Evolutionary conservation across 371 early-diverging fungal genomes (phyloP).

Genomic region (Mycotypha africana): DNA sequence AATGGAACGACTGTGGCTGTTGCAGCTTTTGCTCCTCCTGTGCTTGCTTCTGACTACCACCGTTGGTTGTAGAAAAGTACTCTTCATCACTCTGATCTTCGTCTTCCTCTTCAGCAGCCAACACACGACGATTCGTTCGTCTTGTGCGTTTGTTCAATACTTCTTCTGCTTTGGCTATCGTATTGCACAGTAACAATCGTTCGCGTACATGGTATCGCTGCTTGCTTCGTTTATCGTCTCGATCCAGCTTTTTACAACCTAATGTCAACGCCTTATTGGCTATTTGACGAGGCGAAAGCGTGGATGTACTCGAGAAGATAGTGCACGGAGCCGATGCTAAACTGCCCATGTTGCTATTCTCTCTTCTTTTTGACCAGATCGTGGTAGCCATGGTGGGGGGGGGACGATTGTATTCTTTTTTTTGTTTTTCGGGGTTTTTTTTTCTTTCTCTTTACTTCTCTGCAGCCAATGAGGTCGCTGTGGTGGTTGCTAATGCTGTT

Average conservation of each 20-base stretch:
- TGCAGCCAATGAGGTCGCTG: no score
- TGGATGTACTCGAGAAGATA: slow-evolving; percentile 13
- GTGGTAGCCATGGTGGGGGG: no score
- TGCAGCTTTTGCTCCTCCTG: background rate
- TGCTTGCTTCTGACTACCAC: no score
- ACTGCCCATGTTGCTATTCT: slow-evolving; percentile 1
- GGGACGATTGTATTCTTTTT: no score
- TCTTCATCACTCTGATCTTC: slow-evolving; percentile 11
- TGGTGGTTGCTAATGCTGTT: no score
- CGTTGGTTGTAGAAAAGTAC: slow-evolving; percentile 3
- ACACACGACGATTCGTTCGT: slow-evolving; percentile 40
- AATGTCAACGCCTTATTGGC: slow-evolving; percentile 35
- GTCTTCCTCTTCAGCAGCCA: slow-evolving; percentile 42
- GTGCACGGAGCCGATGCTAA: slow-evolving; percentile 15
- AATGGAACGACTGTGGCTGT: slow-evolving; percentile 12
- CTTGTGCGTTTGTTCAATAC: slow-evolving; percentile 29
- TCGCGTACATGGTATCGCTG: slow-evolving; percentile 37
- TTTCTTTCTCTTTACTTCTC: no score
- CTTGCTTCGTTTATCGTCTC: slow-evolving; percentile 33
- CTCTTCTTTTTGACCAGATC: slow-evolving; percentile 13
- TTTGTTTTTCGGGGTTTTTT: no score
- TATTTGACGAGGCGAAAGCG: slow-evolving; percentile 42
- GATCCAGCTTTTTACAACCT: slow-evolving; percentile 38
- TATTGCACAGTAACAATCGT: slow-evolving; percentile 30
- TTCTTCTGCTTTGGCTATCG: slow-evolving; percentile 36